Percentiles rank a stretch among this genome's conserved stretches.
These are phyloP conservation scores for Rhipidocladum racemiflorum DNA, from an alignment of 176 grass and related monocot genomes.

Conservation along the genomic window DNA sequence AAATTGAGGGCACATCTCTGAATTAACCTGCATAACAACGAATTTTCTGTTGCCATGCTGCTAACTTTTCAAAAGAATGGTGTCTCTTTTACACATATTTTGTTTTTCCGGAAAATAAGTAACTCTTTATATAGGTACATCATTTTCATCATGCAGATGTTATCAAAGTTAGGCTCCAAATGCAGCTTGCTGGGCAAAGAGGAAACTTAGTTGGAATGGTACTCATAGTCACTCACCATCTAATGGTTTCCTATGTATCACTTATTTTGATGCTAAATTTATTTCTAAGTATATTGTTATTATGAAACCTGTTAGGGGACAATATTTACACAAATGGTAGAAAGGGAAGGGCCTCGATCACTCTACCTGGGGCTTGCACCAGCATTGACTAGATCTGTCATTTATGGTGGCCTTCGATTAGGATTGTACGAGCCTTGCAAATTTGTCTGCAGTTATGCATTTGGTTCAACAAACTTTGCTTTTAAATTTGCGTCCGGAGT, in stretches of 20 bases:
- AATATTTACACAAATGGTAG: constrained; percentile 72
- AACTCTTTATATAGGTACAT: constrained; percentile 34
- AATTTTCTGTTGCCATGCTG: not conserved
- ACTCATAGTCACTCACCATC: constrained; percentile 12
- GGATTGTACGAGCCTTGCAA: constrained; percentile 91
- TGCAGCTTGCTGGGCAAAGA: constrained; percentile 94
- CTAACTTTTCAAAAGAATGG: not conserved
- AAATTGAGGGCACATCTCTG: not conserved
- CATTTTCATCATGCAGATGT: constrained; percentile 74
- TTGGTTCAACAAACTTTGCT: constrained; percentile 80
- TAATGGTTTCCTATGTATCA: constrained; percentile 11
- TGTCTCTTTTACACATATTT: not conserved
- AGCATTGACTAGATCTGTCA: constrained; percentile 70
- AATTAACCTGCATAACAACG: constrained; percentile 10
- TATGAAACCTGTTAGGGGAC: constrained; percentile 51
- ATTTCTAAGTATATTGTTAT: constrained; percentile 19
- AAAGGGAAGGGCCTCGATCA: constrained; percentile 68
- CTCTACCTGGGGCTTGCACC: constrained; percentile 85
- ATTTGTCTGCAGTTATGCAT: constrained; percentile 60
- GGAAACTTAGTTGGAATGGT: constrained; percentile 96
- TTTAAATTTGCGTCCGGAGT: constrained; percentile 85
- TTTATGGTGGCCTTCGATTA: constrained; percentile 93
- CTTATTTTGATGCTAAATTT: constrained; percentile 7
- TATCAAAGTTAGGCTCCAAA: constrained; percentile 97
- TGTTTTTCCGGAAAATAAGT: constrained; percentile 6